These are phyloP conservation scores for Lupinus albus DNA, from an alignment of 306 rosid genomes.

Conservation along the genomic window DNA sequence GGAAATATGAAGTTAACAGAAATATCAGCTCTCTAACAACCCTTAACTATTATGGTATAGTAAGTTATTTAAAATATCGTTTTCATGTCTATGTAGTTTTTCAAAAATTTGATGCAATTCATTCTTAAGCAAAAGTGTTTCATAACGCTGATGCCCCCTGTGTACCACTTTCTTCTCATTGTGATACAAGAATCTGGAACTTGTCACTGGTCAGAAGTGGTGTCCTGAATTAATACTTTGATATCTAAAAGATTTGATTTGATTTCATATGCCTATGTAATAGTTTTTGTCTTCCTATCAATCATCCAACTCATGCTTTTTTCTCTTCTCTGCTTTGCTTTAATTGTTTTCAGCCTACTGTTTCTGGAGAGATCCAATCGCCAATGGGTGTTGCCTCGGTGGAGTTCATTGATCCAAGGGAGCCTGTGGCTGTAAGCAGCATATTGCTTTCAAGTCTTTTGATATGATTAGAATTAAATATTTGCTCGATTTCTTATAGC, in stretches of 20 bases:
- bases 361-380: constrained; percentile 85
- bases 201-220: neutral
- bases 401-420: constrained; percentile 92
- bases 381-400: constrained; percentile 87
- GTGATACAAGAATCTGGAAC: constrained; percentile 14
- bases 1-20: too few relatives aligned
- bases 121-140: constrained; percentile 10
- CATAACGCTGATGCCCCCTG: neutral
- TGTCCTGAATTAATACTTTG: constrained; percentile 1
- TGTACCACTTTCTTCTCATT: neutral
- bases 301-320: neutral
- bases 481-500: constrained; percentile 5
- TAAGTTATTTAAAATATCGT: neutral
- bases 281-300: constrained; percentile 7
- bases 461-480: constrained; percentile 1
- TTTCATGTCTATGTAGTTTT: neutral
- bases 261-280: constrained; percentile 19
- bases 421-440: constrained; percentile 75
- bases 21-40: neutral
- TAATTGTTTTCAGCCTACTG: constrained; percentile 66
- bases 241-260: constrained; percentile 9
- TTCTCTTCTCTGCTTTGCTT: neutral
- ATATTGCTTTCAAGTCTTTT: constrained; percentile 15
- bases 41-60: neutral
- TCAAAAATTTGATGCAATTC: neutral